Base-by-base conservation (phyloP, 2,329 filamentous ascomycete species). In the Cladobotryum protrusum region DNA sequence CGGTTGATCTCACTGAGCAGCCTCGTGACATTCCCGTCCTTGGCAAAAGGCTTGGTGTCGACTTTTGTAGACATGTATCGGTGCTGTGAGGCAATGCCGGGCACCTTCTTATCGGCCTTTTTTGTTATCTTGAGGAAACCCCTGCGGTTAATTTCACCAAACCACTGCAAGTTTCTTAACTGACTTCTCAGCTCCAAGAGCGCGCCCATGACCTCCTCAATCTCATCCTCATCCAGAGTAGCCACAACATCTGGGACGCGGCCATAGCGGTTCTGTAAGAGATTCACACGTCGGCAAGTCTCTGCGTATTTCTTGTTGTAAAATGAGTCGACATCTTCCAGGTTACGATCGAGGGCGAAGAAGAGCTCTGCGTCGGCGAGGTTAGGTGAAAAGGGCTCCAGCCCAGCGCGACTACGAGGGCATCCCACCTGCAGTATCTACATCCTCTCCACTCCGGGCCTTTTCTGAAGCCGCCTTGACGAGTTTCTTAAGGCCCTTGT, bases 71-170 rank as follows among this genome's bases (percentile, higher is more conserved):
- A 83, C 52, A 99, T 77, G 63, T 97, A 99, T 51, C 84, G 82
- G 64, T 88, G 84, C 72, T 96, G 91, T 0, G 88, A 85, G 45
- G 84, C 79, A 3, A 83, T 81, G 42, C 81, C 78, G 1, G 86
- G 78, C 3, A 96, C 81, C 72, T 95, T 96, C 73, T 99, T 99
- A 71, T 99, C 93, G 42, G 96, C 75, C 71, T 99, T 99, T 75
- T 99, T 99, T 46, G 93, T 96, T 67, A 99, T 99, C 73, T 99
- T 99, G 67, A 95, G 82, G 63, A 99, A 99, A 2, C 93, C 93
- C 56, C 89, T 80, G 47, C 91, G 82, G 67, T 99, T 99, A 62
- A 97, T 92, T 70, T 97, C 92, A 45, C 91, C 92, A 65, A 97
- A 99, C 91, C 91, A 97, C 67, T 95, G 88, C 47, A 99, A 75